phyloP scores from a whole-genome alignment of 352 stramenopile genomes.

The Globisporangium ultimum region DNA sequence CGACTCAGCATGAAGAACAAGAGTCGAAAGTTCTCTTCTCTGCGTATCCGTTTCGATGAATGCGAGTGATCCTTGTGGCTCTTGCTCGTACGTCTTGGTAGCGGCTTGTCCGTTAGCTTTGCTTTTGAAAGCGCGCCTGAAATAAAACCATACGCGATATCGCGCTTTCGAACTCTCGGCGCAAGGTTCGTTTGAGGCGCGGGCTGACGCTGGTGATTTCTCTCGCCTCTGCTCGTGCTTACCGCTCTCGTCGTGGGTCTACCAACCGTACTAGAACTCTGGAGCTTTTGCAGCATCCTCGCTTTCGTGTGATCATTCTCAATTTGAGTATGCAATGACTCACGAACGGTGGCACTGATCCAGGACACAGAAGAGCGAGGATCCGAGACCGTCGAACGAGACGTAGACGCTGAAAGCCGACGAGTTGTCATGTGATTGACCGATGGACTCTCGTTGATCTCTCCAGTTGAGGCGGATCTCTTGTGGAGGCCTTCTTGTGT shows the following conservation, averaged over 20 bases:
- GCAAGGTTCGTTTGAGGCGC: constrained; percentile 1
- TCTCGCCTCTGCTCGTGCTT: constrained; percentile 1
- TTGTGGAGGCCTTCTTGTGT: constrained; percentile 5
- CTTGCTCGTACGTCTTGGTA: constrained; percentile 20
- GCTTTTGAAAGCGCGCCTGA: constrained; percentile 28
- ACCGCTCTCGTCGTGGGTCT: constrained; percentile 7
- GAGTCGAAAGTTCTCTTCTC: constrained; percentile 91
- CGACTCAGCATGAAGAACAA: constrained; percentile 93
- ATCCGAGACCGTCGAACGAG: constrained; percentile 32
- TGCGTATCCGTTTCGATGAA: constrained; percentile 15
- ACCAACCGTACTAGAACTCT: constrained; percentile 33
- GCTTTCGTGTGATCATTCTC: constrained; percentile 61
- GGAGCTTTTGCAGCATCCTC: constrained; percentile 60
- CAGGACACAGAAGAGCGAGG: constrained; percentile 26
- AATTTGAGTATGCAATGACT: constrained; percentile 47
- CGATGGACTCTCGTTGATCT: constrained; percentile 11
- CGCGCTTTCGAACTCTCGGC: constrained; percentile 58
- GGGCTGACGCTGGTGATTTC: constrained; percentile 6
- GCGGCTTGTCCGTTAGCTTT: constrained; percentile 25
- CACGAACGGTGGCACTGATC: constrained; percentile 30
- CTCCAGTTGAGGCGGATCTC: constrained; percentile 7
- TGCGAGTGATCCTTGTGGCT: constrained; percentile 11
- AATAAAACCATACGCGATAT: constrained; percentile 63
- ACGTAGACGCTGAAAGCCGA: constrained; percentile 28
- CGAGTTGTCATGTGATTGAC: not conserved